A percentile compares a stretch with the other conserved stretches of the same genome.
Evolutionary conservation across 495 filamentous ascomycete genomes (phyloP).

Genomic region (Bombardia bombarda): DNA sequence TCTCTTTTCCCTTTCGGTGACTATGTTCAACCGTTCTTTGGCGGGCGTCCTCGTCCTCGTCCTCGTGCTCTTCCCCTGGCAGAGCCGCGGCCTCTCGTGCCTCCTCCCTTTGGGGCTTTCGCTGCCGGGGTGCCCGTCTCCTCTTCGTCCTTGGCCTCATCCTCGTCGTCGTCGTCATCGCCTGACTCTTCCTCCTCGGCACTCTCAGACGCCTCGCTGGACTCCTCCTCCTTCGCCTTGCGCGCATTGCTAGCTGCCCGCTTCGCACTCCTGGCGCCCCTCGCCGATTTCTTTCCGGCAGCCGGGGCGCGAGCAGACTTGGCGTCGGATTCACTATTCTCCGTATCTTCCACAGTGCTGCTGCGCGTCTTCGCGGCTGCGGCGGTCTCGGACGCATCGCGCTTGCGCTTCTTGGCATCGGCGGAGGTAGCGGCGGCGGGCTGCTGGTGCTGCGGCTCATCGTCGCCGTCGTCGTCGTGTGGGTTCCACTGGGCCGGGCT

Average conservation of each 20-base stretch:
- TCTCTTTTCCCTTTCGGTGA: not conserved
- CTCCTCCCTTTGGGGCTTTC: conserved; percentile 16
- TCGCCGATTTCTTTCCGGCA: conserved; percentile 23
- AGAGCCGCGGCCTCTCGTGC: conserved; percentile 13
- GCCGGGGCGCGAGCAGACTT: conserved; percentile 28
- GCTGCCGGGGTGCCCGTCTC: conserved; percentile 18
- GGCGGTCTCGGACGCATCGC: conserved; percentile 25
- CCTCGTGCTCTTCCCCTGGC: conserved; percentile 6
- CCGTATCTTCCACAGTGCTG: conserved; percentile 50
- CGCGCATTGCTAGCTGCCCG: conserved; percentile 32
- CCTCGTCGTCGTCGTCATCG: conserved; percentile 32
- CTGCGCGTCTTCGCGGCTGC: conserved; percentile 32
- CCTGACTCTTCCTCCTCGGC: conserved; percentile 51
- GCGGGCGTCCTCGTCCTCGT: conserved; percentile 25
- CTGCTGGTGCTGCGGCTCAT: not conserved
- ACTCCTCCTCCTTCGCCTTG: conserved; percentile 28
- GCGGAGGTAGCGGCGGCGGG: not conserved
- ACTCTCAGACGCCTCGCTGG: conserved; percentile 54
- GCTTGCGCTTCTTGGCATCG: conserved; percentile 41
- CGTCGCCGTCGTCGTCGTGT: conserved; percentile 16
- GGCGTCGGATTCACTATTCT: too few relatives aligned
- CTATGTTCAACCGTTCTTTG: conserved; percentile 21
- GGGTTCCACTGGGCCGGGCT: conserved; percentile 48
- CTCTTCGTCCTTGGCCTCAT: conserved; percentile 23
- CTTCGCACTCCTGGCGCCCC: conserved; percentile 29